Evolutionary conservation across 495 filamentous ascomycete genomes (phyloP), one percentile per base, ranked within the genome.

Genomic region (Penicillium steckii): DNA sequence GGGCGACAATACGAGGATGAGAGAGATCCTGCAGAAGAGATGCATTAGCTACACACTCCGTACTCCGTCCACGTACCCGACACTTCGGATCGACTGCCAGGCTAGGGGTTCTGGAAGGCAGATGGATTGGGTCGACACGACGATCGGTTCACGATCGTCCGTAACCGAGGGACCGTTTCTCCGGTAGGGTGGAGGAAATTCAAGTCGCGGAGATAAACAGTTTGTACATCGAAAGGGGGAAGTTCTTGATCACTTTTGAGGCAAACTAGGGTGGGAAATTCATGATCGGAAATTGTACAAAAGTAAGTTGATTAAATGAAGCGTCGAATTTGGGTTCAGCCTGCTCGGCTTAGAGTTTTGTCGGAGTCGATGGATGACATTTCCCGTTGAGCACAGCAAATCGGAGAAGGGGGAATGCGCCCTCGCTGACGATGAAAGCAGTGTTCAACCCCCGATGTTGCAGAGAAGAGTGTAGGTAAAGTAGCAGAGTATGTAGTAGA

Each of bases 351-450:
- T 37, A 37, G 33, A 37, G 33, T 37, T 37, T 37, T 15, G 33
- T 18, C 33, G 33, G 33, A 37, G 33, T 17, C 15, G 33, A 37
- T 37, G 33, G 33, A 37, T 37, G 33, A 37, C 18, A 15, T 15
- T 15, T 37, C 33, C 33, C 33, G 33, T 37, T 7, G n/a, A 18
- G 15, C 15, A 37, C 15, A 37, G 17, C 61, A 61, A 64, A 64
- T 61, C 61, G 57, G 61, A 61, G 54, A 13, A 7, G 10, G n/a
- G 18, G 15, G 33, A 37, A 37, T 37, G 33, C 33, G 33, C 13
- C 33, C 33, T 37, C n/a, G 29, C 29, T 32, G 13, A 37, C 2
- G n/a, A 6, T 46, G 61, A 55, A 59, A 52, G 53, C 27, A 23
- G 40, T 35, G 32, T 44, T 50, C 13, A 37, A 37, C 33, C 33